phyloP scores from a whole-genome alignment of 768 basidiomycete species.

The Kockovaella imperatae region DNA sequence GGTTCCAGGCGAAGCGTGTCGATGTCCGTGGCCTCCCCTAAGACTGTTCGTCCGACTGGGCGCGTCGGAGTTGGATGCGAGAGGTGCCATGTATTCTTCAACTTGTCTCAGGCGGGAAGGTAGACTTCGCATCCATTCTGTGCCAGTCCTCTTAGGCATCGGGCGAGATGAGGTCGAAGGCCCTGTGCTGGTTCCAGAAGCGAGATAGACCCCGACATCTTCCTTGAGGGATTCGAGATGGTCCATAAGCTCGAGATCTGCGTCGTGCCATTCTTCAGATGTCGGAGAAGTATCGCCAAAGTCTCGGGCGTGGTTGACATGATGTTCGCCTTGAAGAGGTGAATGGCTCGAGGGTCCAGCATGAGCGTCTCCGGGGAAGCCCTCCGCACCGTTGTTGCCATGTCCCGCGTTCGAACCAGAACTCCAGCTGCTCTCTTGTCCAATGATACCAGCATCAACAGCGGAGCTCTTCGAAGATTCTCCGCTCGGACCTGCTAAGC shows the following conservation, averaged over 20 bases:
- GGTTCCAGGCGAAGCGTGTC: background rate
- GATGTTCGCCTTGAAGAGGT: too few relatives aligned
- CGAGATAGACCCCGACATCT: constrained; percentile 30
- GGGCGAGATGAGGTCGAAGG: constrained; percentile 3
- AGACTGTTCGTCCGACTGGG: too few relatives aligned
- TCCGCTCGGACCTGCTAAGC: constrained; percentile 3
- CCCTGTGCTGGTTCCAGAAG: constrained; percentile 7
- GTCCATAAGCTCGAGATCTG: constrained; percentile 9
- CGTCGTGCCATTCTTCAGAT: background rate
- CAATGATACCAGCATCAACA: too few relatives aligned
- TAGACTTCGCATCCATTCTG: constrained; percentile 6
- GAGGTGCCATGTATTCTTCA: too few relatives aligned
- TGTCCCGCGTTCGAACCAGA: too few relatives aligned
- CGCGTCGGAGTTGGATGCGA: constrained; percentile 1
- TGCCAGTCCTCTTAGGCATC: constrained; percentile 1
- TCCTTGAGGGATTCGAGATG: constrained; percentile 30
- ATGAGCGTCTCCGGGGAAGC: background rate
- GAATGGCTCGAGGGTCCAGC: background rate
- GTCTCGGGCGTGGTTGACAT: too few relatives aligned
- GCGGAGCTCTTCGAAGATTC: background rate
- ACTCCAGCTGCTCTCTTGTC: too few relatives aligned
- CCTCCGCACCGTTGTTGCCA: too few relatives aligned
- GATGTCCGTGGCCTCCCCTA: constrained; percentile 1
- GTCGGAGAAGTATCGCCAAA: background rate
- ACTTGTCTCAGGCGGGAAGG: background rate